A percentile compares a stretch with the other conserved stretches of the same genome.
phyloP scores from a whole-genome alignment of 257 asterid genomes.

The Solanum acaule region DNA sequence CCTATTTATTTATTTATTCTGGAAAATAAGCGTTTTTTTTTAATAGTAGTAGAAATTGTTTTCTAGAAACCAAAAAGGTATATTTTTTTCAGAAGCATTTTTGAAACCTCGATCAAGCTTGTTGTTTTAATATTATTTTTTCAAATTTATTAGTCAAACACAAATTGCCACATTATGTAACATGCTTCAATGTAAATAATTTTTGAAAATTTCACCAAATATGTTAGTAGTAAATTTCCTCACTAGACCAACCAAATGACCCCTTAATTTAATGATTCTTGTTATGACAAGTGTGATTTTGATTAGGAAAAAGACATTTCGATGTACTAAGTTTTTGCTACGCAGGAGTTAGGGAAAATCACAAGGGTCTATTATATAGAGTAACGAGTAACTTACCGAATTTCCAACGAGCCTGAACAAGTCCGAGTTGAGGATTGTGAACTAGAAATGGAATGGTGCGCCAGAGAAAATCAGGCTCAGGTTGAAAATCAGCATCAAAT shows the following conservation, averaged over 20 bases:
- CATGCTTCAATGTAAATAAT: neutral
- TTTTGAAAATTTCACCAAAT: neutral
- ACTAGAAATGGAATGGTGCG: conserved; percentile 42
- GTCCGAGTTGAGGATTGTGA: conserved; percentile 45
- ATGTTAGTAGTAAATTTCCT: neutral
- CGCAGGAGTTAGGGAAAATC: too few relatives aligned
- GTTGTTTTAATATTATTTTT: neutral
- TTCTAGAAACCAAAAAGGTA: fast-evolving
- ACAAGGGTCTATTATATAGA: neutral
- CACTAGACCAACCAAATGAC: neutral
- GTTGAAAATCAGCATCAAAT: conserved; percentile 66
- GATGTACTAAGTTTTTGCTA: neutral
- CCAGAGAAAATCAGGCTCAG: conserved; percentile 49
- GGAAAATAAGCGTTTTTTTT: neutral
- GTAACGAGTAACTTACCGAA: conserved; percentile 26
- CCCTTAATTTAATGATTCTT: neutral
- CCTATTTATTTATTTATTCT: too few relatives aligned
- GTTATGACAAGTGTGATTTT: neutral
- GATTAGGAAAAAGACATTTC: neutral
- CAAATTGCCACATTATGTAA: neutral
- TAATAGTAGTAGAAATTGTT: neutral
- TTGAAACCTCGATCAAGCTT: neutral
- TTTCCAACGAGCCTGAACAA: conserved; percentile 65
- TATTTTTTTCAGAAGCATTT: neutral
- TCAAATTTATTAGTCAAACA: neutral